Evolutionary conservation across 192 early-diverging fungal genomes (phyloP), one percentile per base, ranked within the genome.

Genomic region (Spizellomyces sp.): DNA sequence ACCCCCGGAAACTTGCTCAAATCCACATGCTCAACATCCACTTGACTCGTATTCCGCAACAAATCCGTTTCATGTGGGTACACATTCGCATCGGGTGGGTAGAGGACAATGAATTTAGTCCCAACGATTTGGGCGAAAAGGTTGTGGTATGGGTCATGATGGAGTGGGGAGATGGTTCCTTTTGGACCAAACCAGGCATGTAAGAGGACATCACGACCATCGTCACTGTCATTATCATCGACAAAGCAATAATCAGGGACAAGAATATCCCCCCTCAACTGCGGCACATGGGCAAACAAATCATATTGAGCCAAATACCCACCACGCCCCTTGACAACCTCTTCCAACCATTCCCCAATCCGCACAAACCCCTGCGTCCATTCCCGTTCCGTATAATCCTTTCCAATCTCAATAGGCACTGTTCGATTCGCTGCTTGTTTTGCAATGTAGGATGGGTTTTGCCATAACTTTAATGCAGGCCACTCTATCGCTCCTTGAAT

Each of bases 281-380:
- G 73, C 5, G 88, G 90, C 15, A 93, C 88, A 69, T 96, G 95
- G 15, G 80, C 69, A 66, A 94, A 88, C 22, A 96, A 71, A 69
- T 95, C 82, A 66, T 96, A 93, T 69, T 96, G 95, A 5, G 95
- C 95, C 19, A 96, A 76, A 75, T 96, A 96, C 10, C 64, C 62
- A 50, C 43, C 41, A 8, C 36, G n/a, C 48, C 6, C 8, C 58
- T 41, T 58, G 8, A n/a, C 21, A 10, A 10, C 5, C 48, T 54
- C 64, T 21, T 89, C 79, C 5, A 94, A 58, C 70, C 92, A 95
- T 48, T 92, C 89, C 8, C 79, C 84, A 62, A 95, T 85, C 0
- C 79, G 75, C 73, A 95, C 82, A 47, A 95, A 66, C 59, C 81
- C 78, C 71, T 93, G 93, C 4, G 84, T 79, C 95, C 95, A 96